Evolutionary conservation across 2,329 filamentous ascomycete species (phyloP), one percentile per base, ranked within the genome.

Genomic region (Colletotrichum camelliae): DNA sequence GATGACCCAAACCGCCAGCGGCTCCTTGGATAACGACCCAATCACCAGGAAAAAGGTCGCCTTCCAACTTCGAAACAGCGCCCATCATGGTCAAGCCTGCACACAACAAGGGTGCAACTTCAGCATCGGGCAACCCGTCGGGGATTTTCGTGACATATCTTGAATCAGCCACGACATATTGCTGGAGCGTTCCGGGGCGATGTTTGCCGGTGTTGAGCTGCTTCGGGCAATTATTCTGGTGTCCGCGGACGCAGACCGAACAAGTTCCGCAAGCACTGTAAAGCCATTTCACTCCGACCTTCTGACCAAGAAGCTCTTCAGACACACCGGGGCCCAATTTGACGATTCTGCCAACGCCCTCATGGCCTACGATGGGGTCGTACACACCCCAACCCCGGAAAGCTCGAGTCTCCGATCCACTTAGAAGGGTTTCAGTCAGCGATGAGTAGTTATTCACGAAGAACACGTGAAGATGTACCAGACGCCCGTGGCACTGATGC

Each of bases 201-300:
- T 81, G 82, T 2, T 83, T 79, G 3, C 87, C 84, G 0, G 86
- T 86, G 70, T 87, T 86, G n/a, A 83, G 67, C 60, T 87, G 86
- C 9, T 82, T 81, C 0, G 81, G 79, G 24, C 87, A 88, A 39
- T 87, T 86, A 21, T 87, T 87, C 2, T 77, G 4, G 68, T 83
- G 81, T 2, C 84, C 85, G 8, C 75, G 77, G 3, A 77, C 77
- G 68, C 87, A 88, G 7, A 79, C 80, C 1, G 79, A 80, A 33
- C 86, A 88, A 5, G 77, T 29, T 0, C 82, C 82, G 27, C 86
- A 88, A 1, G 86, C 85, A 6, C 83, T 86, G 76, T 84, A 87
- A 1, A 88, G 80, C 86, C 86, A 88, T 74, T 87, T 87, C 1
- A 88, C 82, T 1, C 86, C 86, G 0, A 88, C 86, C 3, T 84